phyloP scores from a whole-genome alignment of 2,329 filamentous ascomycete species.

The Furcasterigmium sp. region DNA sequence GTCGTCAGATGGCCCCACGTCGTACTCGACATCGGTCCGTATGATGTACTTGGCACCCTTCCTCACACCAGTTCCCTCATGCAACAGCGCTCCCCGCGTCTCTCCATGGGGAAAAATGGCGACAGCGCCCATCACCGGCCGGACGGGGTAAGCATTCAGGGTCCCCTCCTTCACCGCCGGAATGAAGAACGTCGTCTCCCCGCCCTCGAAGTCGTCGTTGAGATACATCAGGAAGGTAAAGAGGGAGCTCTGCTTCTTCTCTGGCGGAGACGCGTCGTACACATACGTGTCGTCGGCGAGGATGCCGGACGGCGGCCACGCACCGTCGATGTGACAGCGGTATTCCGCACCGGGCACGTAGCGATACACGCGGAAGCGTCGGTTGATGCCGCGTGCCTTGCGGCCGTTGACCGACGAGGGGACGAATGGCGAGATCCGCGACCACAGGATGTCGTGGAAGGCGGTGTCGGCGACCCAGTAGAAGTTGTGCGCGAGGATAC shows the following conservation, averaged over 20 bases:
- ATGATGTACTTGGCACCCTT: slow-evolving; percentile 65
- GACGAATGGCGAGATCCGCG: slow-evolving; percentile 52
- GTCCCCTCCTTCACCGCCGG: slow-evolving; percentile 58
- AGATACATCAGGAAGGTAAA: slow-evolving; percentile 67
- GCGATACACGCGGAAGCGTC: slow-evolving; percentile 66
- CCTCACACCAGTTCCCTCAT: slow-evolving; percentile 67
- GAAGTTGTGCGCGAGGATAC: slow-evolving; percentile 66
- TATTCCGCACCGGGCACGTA: slow-evolving; percentile 72
- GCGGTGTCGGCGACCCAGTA: slow-evolving; percentile 64
- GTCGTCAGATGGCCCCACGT: slow-evolving; percentile 38
- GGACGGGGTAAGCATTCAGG: slow-evolving; percentile 64
- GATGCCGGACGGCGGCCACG: slow-evolving; percentile 67
- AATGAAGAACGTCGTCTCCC: slow-evolving; percentile 67
- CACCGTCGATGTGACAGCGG: slow-evolving; percentile 64
- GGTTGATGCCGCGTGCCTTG: slow-evolving; percentile 57
- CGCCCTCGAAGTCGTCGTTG: slow-evolving; percentile 67
- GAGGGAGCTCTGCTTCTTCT: slow-evolving; percentile 58
- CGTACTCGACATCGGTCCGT: slow-evolving; percentile 66
- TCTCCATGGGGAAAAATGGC: slow-evolving; percentile 69
- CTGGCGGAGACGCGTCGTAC: slow-evolving; percentile 59
- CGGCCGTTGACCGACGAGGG: slow-evolving; percentile 51
- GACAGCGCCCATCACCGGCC: slow-evolving; percentile 63
- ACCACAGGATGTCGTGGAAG: slow-evolving; percentile 61
- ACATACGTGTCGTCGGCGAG: slow-evolving; percentile 52
- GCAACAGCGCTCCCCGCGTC: slow-evolving; percentile 56